Base-by-base conservation (phyloP, 2,329 filamentous ascomycete genomes). In the Fusarium cyanostomum region DNA sequence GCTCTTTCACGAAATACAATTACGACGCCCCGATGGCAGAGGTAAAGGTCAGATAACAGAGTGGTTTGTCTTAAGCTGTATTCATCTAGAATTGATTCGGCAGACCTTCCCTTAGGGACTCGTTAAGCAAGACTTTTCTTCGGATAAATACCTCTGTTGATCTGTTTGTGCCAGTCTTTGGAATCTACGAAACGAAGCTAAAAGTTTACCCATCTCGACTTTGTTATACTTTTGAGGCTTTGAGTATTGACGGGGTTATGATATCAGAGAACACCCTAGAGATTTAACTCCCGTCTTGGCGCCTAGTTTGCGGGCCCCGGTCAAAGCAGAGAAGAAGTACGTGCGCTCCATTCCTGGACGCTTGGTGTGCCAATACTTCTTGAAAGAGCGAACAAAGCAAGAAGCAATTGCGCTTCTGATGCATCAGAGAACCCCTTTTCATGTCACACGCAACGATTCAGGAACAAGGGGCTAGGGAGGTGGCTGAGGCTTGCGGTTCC, bases 401-500 rank as follows among this genome's bases (percentile, higher is more conserved):
- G 34, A 15, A 34, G 27, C 28, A 33, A 46, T 46, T 46, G 30
- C 27, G 30, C 9, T 15, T 33, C 43, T 26, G 18, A 34, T n/a
- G 33, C 16, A 31, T 28, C 10, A 33, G 26, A 30, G 59, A 59
- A 21, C 21, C 21, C 21, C 21, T 21, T 21, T 21, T 21, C 4
- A 21, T 4, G 21, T 21, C 21, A 21, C 6, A 21, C 51, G 38
- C 34, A 39, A 54, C 34, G 48, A 51, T 41, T 60, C 49, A 60
- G 57, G 48, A 59, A 59, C 52, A 53, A 62, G 64, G 62, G 62
- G 52, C 38, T 41, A 65, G 12, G 15, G 28, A 39, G 24, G 24
- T 49, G 52, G 52, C 43, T 50, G 38, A 15, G 12, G 28, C 45
- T 38, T 31, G 13, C 13, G n/a, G 27, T 13, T 43, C 35, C 4